Conservation (phyloP, 768 basidiomycete genomes). For the Boletus sp. region DNA sequence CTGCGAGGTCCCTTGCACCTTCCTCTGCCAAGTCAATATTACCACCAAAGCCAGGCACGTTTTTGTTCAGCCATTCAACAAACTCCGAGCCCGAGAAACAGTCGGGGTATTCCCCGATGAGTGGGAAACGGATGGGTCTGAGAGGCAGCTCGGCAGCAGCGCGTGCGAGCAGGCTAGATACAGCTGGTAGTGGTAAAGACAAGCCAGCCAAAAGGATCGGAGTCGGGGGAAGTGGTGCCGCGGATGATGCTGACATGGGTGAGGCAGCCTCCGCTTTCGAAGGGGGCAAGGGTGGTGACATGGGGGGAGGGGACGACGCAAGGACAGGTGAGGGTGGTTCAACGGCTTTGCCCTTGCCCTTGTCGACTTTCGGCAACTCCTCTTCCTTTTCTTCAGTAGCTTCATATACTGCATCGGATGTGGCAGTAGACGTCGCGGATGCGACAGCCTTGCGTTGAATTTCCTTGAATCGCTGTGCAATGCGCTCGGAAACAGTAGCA, state of each 20-base stretch:
- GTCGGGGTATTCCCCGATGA: slow-evolving; percentile 81
- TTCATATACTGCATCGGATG: slow-evolving; percentile 21
- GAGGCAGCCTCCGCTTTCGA: slow-evolving; percentile 36
- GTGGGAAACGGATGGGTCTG: slow-evolving; percentile 67
- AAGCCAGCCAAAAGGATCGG: slow-evolving; percentile 77
- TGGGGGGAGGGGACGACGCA: slow-evolving; percentile 54
- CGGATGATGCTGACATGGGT: slow-evolving; percentile 26
- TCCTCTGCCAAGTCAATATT: slow-evolving; percentile 78
- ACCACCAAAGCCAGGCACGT: slow-evolving; percentile 75
- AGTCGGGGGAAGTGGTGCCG: slow-evolving; percentile 40
- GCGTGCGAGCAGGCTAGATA: slow-evolving; percentile 67
- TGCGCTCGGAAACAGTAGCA: slow-evolving; percentile 82
- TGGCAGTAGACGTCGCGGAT: slow-evolving; percentile 27
- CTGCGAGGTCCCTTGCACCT: slow-evolving; percentile 51
- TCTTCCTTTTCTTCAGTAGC: slow-evolving; percentile 33
- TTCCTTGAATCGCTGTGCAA: slow-evolving; percentile 76
- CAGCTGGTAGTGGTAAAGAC: slow-evolving; percentile 55
- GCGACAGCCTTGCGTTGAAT: slow-evolving; percentile 57
- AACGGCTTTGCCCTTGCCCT: slow-evolving; percentile 72
- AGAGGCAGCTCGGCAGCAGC: slow-evolving; percentile 73
- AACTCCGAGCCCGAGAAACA: slow-evolving; percentile 90
- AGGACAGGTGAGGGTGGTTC: slow-evolving; percentile 35
- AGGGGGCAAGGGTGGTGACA: slow-evolving; percentile 60
- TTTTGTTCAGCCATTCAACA: slow-evolving; percentile 75
- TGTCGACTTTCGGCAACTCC: slow-evolving; percentile 60